Conservation (phyloP, 495 filamentous ascomycete genomes). For the Aspergillus nidulans region DNA sequence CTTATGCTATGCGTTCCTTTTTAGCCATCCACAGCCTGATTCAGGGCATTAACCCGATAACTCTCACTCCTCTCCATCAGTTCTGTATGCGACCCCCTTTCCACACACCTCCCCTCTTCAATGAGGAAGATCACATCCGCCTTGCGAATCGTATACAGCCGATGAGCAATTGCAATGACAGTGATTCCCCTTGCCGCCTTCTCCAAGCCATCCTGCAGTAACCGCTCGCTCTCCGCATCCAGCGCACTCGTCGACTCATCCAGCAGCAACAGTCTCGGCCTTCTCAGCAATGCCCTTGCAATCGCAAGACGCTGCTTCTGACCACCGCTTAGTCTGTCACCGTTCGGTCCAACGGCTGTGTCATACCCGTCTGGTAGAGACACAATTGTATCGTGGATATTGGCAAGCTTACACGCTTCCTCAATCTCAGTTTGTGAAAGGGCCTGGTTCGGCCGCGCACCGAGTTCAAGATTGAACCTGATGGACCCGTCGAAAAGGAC, state of each 20-base stretch:
- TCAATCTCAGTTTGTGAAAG: slow-evolving; percentile 49
- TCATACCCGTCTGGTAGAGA: slow-evolving; percentile 57
- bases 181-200: slow-evolving; percentile 64
- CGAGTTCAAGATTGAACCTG: slow-evolving; percentile 50
- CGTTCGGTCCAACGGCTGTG: slow-evolving; percentile 59
- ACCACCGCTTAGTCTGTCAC: slow-evolving; percentile 62
- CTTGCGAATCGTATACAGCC: slow-evolving; percentile 67
- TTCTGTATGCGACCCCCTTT: slow-evolving; percentile 64
- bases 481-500: slow-evolving; percentile 50
- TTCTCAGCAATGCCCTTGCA: slow-evolving; percentile 65
- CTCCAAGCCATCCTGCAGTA: slow-evolving; percentile 65
- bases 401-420: slow-evolving; percentile 51
- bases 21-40: slow-evolving; percentile 20
- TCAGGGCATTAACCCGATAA: slow-evolving; percentile 52
- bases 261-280: slow-evolving; percentile 62
- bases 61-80: slow-evolving; percentile 55
- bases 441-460: slow-evolving; percentile 39
- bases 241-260: slow-evolving; percentile 74
- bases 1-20: not conserved
- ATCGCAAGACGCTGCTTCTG: slow-evolving; percentile 76
- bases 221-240: slow-evolving; percentile 65
- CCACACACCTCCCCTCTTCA: slow-evolving; percentile 60
- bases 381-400: slow-evolving; percentile 55
- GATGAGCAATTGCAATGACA: slow-evolving; percentile 70
- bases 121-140: slow-evolving; percentile 73